Conservation (phyloP, 306 rosid genomes). For the Prunus kanzakura region DNA sequence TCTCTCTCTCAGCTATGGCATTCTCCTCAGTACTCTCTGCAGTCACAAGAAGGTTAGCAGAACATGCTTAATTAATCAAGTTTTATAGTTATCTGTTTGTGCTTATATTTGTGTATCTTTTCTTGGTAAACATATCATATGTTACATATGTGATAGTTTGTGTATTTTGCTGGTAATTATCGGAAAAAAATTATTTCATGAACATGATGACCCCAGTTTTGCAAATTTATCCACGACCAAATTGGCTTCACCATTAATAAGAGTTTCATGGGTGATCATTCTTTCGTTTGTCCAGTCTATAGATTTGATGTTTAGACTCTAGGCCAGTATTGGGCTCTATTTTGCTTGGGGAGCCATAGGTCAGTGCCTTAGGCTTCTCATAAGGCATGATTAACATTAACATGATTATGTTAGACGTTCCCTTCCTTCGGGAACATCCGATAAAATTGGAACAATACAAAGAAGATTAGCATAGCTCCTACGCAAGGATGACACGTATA, state of each 20-base stretch:
- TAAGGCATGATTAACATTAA: not conserved
- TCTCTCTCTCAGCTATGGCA: slow-evolving; percentile 31
- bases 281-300: not conserved
- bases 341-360: not conserved
- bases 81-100: not conserved
- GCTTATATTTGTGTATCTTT: not conserved
- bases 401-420: not conserved
- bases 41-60: slow-evolving; percentile 38
- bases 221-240: no score
- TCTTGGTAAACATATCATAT: not conserved
- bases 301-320: not conserved
- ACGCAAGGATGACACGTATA: no score
- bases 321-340: not conserved
- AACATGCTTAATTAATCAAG: not conserved
- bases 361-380: no score
- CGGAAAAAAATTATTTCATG: not conserved
- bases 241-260: not conserved
- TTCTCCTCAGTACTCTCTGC: slow-evolving; percentile 22
- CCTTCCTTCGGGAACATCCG: rapidly evolving
- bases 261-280: not conserved
- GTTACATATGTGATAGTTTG: no score
- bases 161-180: no score
- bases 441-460: no score
- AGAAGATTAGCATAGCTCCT: no score
- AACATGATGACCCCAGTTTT: not conserved